phyloP scores from a whole-genome alignment of 176 grass and related monocot genomes.

The Guadua angustifolia region DNA sequence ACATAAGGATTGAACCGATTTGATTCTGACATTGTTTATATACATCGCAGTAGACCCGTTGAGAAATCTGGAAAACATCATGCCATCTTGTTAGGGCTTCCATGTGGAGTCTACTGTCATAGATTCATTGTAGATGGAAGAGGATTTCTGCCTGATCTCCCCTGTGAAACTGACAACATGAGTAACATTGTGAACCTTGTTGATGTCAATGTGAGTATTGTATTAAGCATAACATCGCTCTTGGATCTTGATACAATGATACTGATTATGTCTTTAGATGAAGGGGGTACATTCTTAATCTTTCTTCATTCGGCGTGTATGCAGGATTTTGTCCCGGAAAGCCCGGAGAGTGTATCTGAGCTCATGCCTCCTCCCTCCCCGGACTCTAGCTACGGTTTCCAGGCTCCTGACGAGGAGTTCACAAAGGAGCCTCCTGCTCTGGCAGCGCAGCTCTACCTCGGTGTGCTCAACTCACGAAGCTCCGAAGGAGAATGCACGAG shows the following conservation, averaged over 20 bases:
- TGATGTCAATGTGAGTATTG: slow-evolving; percentile 64
- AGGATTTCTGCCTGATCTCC: slow-evolving; percentile 57
- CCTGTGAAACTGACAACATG: slow-evolving; percentile 50
- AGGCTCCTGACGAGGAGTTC: slow-evolving; percentile 58
- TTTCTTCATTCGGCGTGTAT: neutral
- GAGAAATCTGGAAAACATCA: slow-evolving; percentile 71
- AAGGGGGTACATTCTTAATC: neutral
- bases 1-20: neutral
- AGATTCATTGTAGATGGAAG: slow-evolving; percentile 71
- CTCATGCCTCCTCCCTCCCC: slow-evolving; percentile 64
- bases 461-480: slow-evolving; percentile 40
- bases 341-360: slow-evolving; percentile 58
- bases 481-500: too few species aligned
- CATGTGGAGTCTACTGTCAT: slow-evolving; percentile 70
- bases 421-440: slow-evolving; percentile 66
- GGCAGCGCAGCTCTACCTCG: slow-evolving; percentile 54
- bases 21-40: neutral
- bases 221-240: neutral
- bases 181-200: slow-evolving; percentile 61
- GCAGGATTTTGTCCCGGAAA: slow-evolving; percentile 71
- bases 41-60: slow-evolving; percentile 51
- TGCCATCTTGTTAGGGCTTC: slow-evolving; percentile 65
- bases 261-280: neutral
- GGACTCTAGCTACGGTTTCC: slow-evolving; percentile 54
- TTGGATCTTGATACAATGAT: neutral